phyloP scores from a whole-genome alignment of 805 yeast genomes.

The Sungouiozyma ichnusensis region DNA sequence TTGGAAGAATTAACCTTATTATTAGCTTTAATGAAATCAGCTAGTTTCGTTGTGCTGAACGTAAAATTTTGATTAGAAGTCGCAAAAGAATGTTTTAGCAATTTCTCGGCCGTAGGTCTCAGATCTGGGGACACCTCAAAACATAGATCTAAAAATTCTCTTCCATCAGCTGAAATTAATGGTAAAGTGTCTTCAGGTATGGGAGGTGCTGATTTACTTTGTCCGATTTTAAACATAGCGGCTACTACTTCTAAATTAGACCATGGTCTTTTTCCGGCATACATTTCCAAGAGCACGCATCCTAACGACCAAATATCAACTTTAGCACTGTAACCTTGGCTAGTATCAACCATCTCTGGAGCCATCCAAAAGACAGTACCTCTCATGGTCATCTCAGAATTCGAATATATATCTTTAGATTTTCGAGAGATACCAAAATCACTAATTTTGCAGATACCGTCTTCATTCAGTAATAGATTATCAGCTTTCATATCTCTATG shows the following conservation, averaged over 20 bases:
- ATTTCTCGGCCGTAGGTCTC: slow-evolving; percentile 75
- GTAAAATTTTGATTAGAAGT: slow-evolving; percentile 32
- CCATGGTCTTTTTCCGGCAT: slow-evolving; percentile 97
- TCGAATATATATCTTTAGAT: slow-evolving; percentile 74
- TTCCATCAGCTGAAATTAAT: slow-evolving; percentile 52
- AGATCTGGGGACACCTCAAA: slow-evolving; percentile 68
- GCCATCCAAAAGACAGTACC: slow-evolving; percentile 99
- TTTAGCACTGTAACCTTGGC: slow-evolving; percentile 93
- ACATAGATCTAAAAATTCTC: slow-evolving; percentile 63
- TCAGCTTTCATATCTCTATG: slow-evolving; percentile 97
- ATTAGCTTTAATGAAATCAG: slow-evolving; percentile 40
- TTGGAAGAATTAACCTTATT: slow-evolving; percentile 28
- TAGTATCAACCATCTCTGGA: slow-evolving; percentile 91
- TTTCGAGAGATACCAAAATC: slow-evolving; percentile 94
- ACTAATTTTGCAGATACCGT: slow-evolving; percentile 89
- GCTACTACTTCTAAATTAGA: slow-evolving; percentile 89
- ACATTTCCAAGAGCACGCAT: slow-evolving; percentile 94
- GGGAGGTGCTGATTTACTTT: slow-evolving; percentile 85
- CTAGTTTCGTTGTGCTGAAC: slow-evolving; percentile 46
- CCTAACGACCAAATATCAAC: slow-evolving; percentile 98
- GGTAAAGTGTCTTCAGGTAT: slow-evolving; percentile 80
- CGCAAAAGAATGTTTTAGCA: slow-evolving; percentile 48
- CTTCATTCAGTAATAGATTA: slow-evolving; percentile 74
- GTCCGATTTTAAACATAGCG: slow-evolving; percentile 84
- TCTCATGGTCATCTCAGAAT: slow-evolving; percentile 96